phyloP scores from a whole-genome alignment of 1,139 yeast species.

The Candida glucosophila region DNA sequence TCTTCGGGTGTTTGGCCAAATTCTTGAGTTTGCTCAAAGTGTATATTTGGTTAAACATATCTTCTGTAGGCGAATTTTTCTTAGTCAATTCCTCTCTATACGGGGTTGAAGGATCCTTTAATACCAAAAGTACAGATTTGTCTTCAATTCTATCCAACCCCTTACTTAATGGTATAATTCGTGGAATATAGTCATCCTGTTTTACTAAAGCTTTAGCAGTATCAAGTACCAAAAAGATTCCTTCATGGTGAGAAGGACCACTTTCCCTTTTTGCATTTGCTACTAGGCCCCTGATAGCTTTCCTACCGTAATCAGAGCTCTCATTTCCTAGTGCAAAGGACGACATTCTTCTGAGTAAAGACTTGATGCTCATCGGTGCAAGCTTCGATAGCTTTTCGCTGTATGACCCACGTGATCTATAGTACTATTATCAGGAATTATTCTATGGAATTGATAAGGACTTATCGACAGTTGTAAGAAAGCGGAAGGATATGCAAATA shows the following conservation, averaged over 20 bases:
- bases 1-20: conserved; percentile 34
- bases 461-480: too few species aligned
- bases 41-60: conserved; percentile 47
- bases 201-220: conserved; percentile 40
- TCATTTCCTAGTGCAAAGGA: conserved; percentile 22
- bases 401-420: too few species aligned
- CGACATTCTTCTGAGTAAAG: too few species aligned
- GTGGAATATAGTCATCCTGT: conserved; percentile 50
- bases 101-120: conserved; percentile 58
- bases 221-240: conserved; percentile 46
- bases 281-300: conserved; percentile 28
- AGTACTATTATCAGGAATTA: too few species aligned
- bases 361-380: too few species aligned
- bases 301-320: conserved; percentile 15
- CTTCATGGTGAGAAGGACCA: conserved; percentile 14
- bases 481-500: too few species aligned
- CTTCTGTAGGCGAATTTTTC: conserved; percentile 48
- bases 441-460: too few species aligned
- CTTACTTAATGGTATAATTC: conserved; percentile 55
- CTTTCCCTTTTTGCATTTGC: conserved; percentile 17
- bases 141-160: conserved; percentile 39
- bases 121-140: conserved; percentile 47
- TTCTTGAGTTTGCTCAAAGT: conserved; percentile 49
- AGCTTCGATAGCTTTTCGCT: too few species aligned
- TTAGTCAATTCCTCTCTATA: conserved; percentile 40